A percentile compares a stretch with the other conserved stretches of the same genome.
These are phyloP conservation scores for Solanum stenotomum DNA, from an alignment of 257 asterid species.

Conservation along the genomic window DNA sequence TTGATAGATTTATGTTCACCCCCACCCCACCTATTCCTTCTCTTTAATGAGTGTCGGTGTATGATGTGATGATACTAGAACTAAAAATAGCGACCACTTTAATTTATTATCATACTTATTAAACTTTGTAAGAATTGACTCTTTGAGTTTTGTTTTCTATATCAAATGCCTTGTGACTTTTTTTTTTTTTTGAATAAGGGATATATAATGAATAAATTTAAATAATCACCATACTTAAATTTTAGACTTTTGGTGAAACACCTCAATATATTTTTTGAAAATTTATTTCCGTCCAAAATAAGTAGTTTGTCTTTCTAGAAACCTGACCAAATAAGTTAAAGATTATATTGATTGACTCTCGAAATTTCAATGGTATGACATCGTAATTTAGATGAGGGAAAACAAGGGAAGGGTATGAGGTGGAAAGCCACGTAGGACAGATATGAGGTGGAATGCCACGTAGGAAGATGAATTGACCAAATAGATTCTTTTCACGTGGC, in stretches of 20 bases:
- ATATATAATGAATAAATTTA: too few relatives aligned
- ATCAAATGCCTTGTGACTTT: neutral
- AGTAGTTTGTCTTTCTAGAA: too few relatives aligned
- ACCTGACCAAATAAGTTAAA: too few relatives aligned
- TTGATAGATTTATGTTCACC: neutral
- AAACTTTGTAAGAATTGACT: neutral
- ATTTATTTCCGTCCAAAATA: too few relatives aligned
- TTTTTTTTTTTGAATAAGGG: neutral
- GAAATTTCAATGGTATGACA: too few relatives aligned
- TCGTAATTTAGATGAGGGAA: too few relatives aligned
- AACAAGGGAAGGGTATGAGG: conserved; percentile 1
- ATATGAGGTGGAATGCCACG: conserved; percentile 26
- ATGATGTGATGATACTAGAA: neutral
- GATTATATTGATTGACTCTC: neutral
- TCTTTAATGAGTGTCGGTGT: neutral
- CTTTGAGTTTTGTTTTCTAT: neutral
- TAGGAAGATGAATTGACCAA: conserved; percentile 3
- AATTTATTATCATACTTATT: neutral
- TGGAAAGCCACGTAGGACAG: conserved; percentile 23
- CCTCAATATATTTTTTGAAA: too few relatives aligned
- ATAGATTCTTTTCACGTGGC: conserved; percentile 33
- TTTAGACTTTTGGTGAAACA: too few relatives aligned
- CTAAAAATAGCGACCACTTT: neutral
- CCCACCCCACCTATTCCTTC: neutral
- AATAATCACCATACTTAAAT: too few relatives aligned